Percentiles rank a stretch among this genome's conserved stretches.
Conservation (phyloP, 495 filamentous ascomycete genomes). For the Apiosordaria backusii region DNA sequence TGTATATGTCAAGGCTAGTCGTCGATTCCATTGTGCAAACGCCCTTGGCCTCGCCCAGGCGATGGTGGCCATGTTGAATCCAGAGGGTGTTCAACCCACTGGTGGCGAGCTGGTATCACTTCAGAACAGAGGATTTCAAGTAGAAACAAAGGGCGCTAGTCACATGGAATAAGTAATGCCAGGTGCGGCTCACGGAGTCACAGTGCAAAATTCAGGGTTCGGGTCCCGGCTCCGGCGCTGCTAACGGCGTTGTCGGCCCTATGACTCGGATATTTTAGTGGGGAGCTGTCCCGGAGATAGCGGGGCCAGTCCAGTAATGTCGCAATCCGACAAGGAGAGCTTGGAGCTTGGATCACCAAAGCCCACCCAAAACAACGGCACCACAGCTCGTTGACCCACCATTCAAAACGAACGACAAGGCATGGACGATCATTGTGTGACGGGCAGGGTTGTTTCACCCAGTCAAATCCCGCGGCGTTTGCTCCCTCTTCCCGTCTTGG, state of each 20-base stretch:
- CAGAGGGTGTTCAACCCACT: background rate
- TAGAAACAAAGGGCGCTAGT: background rate
- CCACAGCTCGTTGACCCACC: too few species aligned
- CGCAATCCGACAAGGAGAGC: background rate
- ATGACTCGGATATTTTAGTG: constrained; percentile 6
- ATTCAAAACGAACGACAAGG: background rate
- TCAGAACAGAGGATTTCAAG: background rate
- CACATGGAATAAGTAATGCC: background rate
- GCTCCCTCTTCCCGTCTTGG: background rate
- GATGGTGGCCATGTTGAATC: background rate
- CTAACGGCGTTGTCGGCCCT: constrained; percentile 5
- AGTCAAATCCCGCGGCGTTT: background rate
- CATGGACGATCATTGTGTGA: background rate
- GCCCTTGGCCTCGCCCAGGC: background rate
- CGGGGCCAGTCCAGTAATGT: background rate
- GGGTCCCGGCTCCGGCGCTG: constrained; percentile 3
- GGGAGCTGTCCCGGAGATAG: background rate
- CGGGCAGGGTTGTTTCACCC: background rate
- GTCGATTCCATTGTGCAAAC: background rate
- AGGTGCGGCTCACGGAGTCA: background rate
- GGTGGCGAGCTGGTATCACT: background rate
- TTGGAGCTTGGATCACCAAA: background rate
- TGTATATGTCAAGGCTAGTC: background rate
- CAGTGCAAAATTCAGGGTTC: background rate
- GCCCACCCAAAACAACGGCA: background rate